A percentile compares a stretch with the other conserved stretches of the same genome.
Conservation (phyloP, 768 basidiomycete species). For the Lyophyllum atratum region DNA sequence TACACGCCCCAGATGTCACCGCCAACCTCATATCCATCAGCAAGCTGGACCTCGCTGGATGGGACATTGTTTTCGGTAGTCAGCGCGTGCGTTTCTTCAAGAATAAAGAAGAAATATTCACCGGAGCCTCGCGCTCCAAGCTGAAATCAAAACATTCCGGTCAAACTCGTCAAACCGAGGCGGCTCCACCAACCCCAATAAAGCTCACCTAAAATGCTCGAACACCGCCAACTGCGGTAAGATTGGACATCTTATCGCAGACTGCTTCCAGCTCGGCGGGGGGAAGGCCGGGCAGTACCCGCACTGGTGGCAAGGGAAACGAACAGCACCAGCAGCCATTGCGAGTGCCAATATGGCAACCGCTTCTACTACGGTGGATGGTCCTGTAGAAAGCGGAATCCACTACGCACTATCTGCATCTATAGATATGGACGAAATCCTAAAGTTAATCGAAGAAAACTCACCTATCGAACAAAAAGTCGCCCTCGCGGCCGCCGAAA, state of each 20-base stretch:
- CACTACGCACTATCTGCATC: neutral
- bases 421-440: neutral
- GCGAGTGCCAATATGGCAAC: too few relatives aligned
- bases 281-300: too few relatives aligned
- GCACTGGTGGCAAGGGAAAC: too few relatives aligned
- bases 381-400: neutral
- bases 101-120: neutral
- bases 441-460: neutral
- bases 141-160: too few relatives aligned
- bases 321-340: too few relatives aligned
- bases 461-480: neutral
- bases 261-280: too few relatives aligned
- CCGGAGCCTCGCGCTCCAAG: neutral
- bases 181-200: too few relatives aligned
- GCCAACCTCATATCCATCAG: neutral
- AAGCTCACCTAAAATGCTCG: too few relatives aligned
- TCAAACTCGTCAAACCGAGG: too few relatives aligned
- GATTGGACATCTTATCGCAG: too few relatives aligned
- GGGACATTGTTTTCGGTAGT: neutral
- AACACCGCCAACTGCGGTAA: too few relatives aligned
- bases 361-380: neutral
- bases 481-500: neutral
- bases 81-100: neutral
- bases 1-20: neutral
- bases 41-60: neutral